These are phyloP conservation scores for Sclerotinia glacialis DNA, from an alignment of 2,329 filamentous ascomycete genomes.

Conservation along the genomic window DNA sequence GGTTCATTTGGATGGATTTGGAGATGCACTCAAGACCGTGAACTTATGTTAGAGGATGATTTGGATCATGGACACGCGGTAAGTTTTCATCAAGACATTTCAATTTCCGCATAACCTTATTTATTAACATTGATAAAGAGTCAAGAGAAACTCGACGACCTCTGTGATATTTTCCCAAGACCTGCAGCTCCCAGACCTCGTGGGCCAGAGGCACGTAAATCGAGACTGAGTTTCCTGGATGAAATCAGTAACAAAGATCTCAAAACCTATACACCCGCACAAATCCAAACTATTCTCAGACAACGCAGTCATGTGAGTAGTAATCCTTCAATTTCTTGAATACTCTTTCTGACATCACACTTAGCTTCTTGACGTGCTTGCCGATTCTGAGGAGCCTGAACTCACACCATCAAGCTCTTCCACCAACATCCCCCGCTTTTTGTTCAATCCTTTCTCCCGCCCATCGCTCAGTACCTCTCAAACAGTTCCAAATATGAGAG, in stretches of 20 bases:
- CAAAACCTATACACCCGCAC: conserved; percentile 46
- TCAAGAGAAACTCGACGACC: conserved; percentile 32
- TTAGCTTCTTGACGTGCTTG: conserved; percentile 16
- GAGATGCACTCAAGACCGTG: conserved; percentile 64
- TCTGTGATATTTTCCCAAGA: conserved; percentile 32
- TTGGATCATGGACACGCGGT: conserved; percentile 37
- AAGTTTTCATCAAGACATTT: conserved; percentile 19
- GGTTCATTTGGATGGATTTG: conserved; percentile 70
- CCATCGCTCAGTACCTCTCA: conserved; percentile 12
- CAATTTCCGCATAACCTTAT: conserved; percentile 29
- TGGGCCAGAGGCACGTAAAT: conserved; percentile 31
- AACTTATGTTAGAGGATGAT: conserved; percentile 44
- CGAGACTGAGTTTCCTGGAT: conserved; percentile 37
- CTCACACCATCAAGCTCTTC: conserved; percentile 1
- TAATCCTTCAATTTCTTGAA: not conserved
- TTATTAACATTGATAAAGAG: conserved; percentile 21
- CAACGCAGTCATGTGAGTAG: conserved; percentile 50
- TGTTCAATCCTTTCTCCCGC: conserved; percentile 14
- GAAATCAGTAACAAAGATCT: conserved; percentile 46
- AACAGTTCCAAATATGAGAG: not conserved
- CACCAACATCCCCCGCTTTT: conserved; percentile 8
- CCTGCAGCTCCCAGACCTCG: conserved; percentile 28
- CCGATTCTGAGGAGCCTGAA: not conserved
- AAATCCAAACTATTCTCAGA: conserved; percentile 48
- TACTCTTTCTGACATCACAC: not conserved